Conservation (phyloP, 805 yeast species). For the Candida patagonica region DNA sequence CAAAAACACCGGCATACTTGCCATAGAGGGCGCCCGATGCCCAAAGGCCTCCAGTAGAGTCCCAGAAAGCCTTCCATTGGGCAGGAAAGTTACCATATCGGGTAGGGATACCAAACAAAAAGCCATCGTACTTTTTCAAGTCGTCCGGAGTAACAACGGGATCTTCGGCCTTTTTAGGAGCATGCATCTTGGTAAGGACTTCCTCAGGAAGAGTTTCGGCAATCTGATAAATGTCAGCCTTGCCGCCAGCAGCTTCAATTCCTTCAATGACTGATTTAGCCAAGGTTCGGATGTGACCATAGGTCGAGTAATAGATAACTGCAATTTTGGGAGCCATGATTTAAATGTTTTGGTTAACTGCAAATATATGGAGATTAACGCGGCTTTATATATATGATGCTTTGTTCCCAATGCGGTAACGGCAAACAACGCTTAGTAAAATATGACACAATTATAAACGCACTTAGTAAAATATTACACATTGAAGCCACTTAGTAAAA, state of each 20-base stretch:
- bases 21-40: constrained; percentile 58
- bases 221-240: constrained; percentile 63
- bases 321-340: constrained; percentile 44
- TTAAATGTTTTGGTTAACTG: constrained; percentile 25
- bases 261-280: constrained; percentile 66
- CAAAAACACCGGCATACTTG: constrained; percentile 68
- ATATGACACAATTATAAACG: too few relatives aligned
- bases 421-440: too few relatives aligned
- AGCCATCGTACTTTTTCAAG: constrained; percentile 57
- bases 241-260: constrained; percentile 53
- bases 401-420: too few relatives aligned
- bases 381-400: neutral
- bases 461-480: too few relatives aligned
- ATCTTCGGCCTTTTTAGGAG: constrained; percentile 38
- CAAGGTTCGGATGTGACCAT: constrained; percentile 62
- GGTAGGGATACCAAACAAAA: constrained; percentile 73
- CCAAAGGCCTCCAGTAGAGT: constrained; percentile 70
- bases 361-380: neutral
- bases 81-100: constrained; percentile 69
- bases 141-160: constrained; percentile 49
- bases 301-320: constrained; percentile 47
- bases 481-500: too few relatives aligned
- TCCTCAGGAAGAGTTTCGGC: constrained; percentile 65
- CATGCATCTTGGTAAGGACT: constrained; percentile 43
- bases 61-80: constrained; percentile 73